A percentile compares a stretch with the other conserved stretches of the same genome.
phyloP scores from a whole-genome alignment of 2,329 filamentous ascomycete genomes.

The Grosmannia clavigera region DNA sequence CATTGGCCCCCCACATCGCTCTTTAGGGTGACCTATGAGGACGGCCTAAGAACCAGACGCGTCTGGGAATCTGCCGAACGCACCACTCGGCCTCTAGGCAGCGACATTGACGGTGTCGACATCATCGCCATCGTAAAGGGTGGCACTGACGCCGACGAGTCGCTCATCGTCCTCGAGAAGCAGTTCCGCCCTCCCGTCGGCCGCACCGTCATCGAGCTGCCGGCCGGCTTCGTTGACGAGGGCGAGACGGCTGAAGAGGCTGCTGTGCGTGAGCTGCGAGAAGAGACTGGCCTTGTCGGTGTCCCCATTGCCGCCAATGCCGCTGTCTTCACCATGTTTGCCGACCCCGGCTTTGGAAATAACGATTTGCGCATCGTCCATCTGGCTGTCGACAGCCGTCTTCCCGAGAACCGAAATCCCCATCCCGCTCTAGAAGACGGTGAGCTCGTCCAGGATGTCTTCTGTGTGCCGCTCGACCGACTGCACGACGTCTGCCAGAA shows the following conservation, averaged over 20 bases:
- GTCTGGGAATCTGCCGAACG: constrained; percentile 65
- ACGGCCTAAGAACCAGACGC: constrained; percentile 44
- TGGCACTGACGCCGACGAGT: constrained; percentile 21
- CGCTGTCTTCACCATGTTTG: background rate
- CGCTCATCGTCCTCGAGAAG: constrained; percentile 46
- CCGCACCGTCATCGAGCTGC: constrained; percentile 48
- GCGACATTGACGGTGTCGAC: constrained; percentile 59
- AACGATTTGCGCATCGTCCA: constrained; percentile 60
- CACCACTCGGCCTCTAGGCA: constrained; percentile 41
- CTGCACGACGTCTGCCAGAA: constrained; percentile 55
- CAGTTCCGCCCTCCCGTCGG: constrained; percentile 53
- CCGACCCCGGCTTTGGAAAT: constrained; percentile 52
- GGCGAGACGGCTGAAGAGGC: constrained; percentile 49
- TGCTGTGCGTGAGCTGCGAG: constrained; percentile 50
- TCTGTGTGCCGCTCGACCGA: constrained; percentile 50
- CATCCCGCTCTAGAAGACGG: constrained; percentile 62
- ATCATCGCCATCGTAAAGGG: constrained; percentile 56
- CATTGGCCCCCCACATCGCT: background rate
- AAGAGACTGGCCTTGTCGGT: constrained; percentile 56
- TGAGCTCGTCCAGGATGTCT: constrained; percentile 67
- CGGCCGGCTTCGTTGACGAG: constrained; percentile 50
- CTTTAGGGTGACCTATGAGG: constrained; percentile 45
- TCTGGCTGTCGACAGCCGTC: constrained; percentile 56
- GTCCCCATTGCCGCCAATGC: constrained; percentile 23
- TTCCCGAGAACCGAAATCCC: constrained; percentile 56